Base-by-base conservation (phyloP, 2,329 filamentous ascomycete species). In the Diaporthe sp. region DNA sequence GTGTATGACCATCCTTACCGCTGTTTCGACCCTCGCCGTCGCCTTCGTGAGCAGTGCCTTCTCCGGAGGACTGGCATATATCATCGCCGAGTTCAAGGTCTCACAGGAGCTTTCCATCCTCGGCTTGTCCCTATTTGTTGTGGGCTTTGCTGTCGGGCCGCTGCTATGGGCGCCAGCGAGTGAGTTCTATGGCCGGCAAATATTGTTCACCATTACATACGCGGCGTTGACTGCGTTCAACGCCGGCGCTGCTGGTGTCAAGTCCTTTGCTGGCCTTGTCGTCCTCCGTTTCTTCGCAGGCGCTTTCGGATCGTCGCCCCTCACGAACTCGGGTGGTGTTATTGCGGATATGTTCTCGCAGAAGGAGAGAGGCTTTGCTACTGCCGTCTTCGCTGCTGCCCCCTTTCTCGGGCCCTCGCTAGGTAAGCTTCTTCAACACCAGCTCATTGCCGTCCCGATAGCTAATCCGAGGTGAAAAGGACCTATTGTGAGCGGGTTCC, bases 21-120 rank as follows among this genome's bases (percentile, higher is more conserved):
- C 93, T 17, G 78, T 93, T 37, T 90, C 93, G 19, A 93, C 92
- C 1, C 86, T 95, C 56, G 92, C 88, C 37, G 92, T 94, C 39
- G 86, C 93, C 3, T 93, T 95, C 78, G 90, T 91, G 71, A 93
- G 92, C 25, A 92, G 91, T 1, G 92, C 92, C 42, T 94, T 91
- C 81, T 90, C 89, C 5, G 90, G 90, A 17, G 90, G 90, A 61
- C 81, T 91, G 19, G 73, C 77, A 12, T 83, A 90, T 65, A 86
- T 94, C 70, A 85, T 91, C 19, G 56, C 75, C 1, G 84, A 91
- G 44, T 93, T 94, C 76, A 73, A 83, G 17, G 85, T 90, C 37
- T 84, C 83, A 1, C 78, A 78, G 1, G 88, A 90, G 77, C 82
- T 92, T 10, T 88, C 87, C 51, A 91, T 90, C 32, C 85, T 93